Evolutionary conservation across 805 yeast genomes (phyloP).

Genomic region (Candida silvicultrix): DNA sequence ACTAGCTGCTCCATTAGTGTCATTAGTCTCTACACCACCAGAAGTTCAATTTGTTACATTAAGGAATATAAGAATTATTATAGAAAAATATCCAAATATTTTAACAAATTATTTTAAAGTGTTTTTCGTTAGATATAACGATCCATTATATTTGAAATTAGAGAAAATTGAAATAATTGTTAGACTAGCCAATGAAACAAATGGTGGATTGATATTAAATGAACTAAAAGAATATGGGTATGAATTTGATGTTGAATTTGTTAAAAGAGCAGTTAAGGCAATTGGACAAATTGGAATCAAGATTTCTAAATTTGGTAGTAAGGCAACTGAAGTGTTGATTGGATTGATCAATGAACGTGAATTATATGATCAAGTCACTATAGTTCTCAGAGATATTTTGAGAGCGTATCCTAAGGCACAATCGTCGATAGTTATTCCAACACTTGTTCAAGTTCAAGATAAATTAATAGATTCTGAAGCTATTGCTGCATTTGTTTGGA

Average conservation of each 20-base stretch:
- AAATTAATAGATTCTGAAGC: constrained; percentile 44
- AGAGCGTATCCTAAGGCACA: constrained; percentile 52
- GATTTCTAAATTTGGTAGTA: constrained; percentile 41
- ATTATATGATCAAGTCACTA: constrained; percentile 56
- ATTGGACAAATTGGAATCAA: constrained; percentile 70
- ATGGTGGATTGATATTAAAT: constrained; percentile 51
- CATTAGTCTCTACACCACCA: constrained; percentile 81
- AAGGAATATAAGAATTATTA: constrained; percentile 81
- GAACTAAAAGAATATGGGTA: constrained; percentile 76
- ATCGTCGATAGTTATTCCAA: constrained; percentile 47
- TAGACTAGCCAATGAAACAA: constrained; percentile 56
- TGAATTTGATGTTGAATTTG: constrained; percentile 82
- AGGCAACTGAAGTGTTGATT: constrained; percentile 54
- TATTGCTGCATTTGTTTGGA: constrained; percentile 54
- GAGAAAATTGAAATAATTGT: constrained; percentile 74
- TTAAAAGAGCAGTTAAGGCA: constrained; percentile 55
- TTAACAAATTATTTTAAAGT: constrained; percentile 77
- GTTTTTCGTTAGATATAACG: constrained; percentile 82
- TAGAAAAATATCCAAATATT: constrained; percentile 82
- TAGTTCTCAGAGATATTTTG: constrained; percentile 57
- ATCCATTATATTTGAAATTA: constrained; percentile 71
- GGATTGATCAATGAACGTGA: constrained; percentile 57
- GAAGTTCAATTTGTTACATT: constrained; percentile 93
- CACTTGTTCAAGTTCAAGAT: constrained; percentile 42
- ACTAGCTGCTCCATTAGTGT: constrained; percentile 78